Base-by-base conservation (phyloP, 2,329 filamentous ascomycete genomes). In the Verticillium klebahnii region DNA sequence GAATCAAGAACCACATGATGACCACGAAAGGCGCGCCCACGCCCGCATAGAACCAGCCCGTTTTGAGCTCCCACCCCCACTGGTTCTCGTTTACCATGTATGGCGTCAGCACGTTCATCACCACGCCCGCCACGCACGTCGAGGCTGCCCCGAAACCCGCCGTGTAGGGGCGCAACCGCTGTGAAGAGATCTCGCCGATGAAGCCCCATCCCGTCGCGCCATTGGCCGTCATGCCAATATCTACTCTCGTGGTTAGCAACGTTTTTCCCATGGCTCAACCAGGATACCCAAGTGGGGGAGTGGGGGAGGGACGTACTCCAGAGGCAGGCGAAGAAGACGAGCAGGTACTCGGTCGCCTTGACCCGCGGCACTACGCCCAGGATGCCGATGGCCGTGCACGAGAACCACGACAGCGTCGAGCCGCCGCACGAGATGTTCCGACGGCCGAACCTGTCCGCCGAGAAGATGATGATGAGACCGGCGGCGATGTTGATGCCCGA, bases 171-270 rank as follows among this genome's bases (percentile, higher is more conserved):
- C 73, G 70, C 3, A 76, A 66, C 4, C 73, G 69, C 15, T 73
- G 72, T 0, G 75, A 72, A 0, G 75, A 75, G 9, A 76, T 74
- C 61, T 77, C 74, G 32, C 68, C 71, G 39, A 72, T 69, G 55
- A 71, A 71, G 1, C 70, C 69, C 67, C 69, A 73, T 5, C 70
- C 70, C 1, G 69, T 68, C 1, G 69, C 69, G 4, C 67, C 68
- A 57, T 69, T 71, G 36, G 67, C 64, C 4, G 66, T 68, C 52
- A 70, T 61, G 2, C 67, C 70, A 15, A 69, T 66, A 45, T 70
- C 67, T 69, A 40, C 15, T 1, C 25, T 37, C 17, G 15, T 29
- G 25, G 9, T 32, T 34, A 56, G 34, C 45, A n/a, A 25, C 14
- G n/a, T 45, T 17, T 15, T 9, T 56, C 11, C 54, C 3, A 12